Conservation (phyloP, 768 basidiomycete species). For the Pleurotus pulmonarius region DNA sequence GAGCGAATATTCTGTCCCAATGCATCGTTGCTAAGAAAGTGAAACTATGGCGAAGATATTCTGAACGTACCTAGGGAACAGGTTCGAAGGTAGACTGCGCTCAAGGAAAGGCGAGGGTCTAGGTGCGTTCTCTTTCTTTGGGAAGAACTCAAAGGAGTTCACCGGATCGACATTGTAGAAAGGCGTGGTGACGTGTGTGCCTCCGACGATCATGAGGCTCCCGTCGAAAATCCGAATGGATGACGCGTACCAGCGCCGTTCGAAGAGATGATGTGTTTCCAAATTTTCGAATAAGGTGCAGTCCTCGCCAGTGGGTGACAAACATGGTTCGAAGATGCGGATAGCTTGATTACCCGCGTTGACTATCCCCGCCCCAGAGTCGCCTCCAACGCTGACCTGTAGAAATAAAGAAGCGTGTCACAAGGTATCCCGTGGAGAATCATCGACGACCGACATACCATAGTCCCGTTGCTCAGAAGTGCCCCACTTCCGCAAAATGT, state of each 20-base stretch:
- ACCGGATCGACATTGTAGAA: conserved; percentile 26
- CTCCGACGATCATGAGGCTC: conserved; percentile 27
- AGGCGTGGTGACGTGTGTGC: conserved; percentile 18
- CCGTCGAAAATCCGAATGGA: conserved; percentile 24
- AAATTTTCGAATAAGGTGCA: conserved; percentile 26
- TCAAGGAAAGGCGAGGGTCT: conserved; percentile 32
- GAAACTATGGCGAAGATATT: too few species aligned
- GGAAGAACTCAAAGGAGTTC: conserved; percentile 29
- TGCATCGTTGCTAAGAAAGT: too few species aligned
- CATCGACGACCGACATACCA: too few species aligned
- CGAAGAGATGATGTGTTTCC: conserved; percentile 17
- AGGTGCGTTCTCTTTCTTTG: conserved; percentile 23
- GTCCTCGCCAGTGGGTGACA: conserved; percentile 16
- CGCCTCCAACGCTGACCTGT: conserved; percentile 18
- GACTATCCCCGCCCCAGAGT: not conserved
- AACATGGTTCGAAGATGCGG: conserved; percentile 26
- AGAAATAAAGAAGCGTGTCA: too few species aligned
- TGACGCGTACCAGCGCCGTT: conserved; percentile 24
- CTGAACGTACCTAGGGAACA: conserved; percentile 38
- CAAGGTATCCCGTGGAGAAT: too few species aligned
- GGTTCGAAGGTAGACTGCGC: conserved; percentile 49
- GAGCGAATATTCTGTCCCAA: too few species aligned
- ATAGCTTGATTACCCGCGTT: conserved; percentile 11
- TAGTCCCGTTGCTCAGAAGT: conserved; percentile 27
- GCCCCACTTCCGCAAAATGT: conserved; percentile 28